Percentiles rank a stretch among this genome's conserved stretches.
These are phyloP conservation scores for Colletotrichum musae DNA, from an alignment of 2,329 filamentous ascomycete species.

Conservation along the genomic window DNA sequence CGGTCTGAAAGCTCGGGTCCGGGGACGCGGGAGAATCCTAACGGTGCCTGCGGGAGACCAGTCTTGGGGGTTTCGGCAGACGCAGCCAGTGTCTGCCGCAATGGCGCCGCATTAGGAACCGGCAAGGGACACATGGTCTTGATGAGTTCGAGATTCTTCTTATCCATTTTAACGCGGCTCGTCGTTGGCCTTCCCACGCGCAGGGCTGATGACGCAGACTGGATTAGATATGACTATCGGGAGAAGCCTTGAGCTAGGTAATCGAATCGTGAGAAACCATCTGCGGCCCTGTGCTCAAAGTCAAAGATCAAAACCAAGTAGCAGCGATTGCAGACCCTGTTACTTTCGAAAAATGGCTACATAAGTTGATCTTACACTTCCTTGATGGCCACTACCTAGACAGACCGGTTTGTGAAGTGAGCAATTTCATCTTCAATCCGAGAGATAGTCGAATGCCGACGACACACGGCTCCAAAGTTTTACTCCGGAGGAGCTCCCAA, in stretches of 20 bases:
- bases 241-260: not conserved
- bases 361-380: no score
- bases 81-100: not conserved
- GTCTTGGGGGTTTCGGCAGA: not conserved
- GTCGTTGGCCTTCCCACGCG: not conserved
- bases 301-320: no score
- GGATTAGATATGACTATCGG: constrained; percentile 13
- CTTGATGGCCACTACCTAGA: no score
- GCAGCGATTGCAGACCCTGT: no score
- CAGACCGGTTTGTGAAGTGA: no score
- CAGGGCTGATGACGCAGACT: constrained; percentile 1
- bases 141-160: constrained; percentile 16
- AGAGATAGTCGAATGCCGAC: no score
- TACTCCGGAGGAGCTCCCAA: no score
- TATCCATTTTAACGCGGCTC: not conserved
- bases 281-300: not conserved
- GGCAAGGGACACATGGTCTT: constrained; percentile 34
- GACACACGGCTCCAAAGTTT: no score
- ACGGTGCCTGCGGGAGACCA: constrained; percentile 36
- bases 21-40: constrained; percentile 26
- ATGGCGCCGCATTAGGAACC: constrained; percentile 14
- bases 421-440: no score
- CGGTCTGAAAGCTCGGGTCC: constrained; percentile 27
- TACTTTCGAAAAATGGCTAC: no score
- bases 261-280: constrained; percentile 6